Evolutionary conservation across 108 stramenopile genomes (phyloP).

Genomic region (Licmophora abbreviata): DNA sequence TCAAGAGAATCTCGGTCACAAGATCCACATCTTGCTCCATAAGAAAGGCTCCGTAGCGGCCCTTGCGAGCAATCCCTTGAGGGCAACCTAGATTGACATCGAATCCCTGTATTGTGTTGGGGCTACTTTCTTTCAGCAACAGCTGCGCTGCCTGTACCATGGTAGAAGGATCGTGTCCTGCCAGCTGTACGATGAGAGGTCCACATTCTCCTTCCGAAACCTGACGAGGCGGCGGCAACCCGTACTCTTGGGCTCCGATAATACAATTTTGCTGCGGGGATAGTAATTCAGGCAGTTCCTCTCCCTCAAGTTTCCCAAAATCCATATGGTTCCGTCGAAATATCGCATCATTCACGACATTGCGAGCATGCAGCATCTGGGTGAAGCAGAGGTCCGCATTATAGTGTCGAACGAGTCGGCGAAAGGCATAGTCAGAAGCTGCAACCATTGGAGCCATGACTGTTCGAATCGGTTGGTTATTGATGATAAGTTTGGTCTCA

Average conservation of each 20-base stretch:
- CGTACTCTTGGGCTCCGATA: not conserved
- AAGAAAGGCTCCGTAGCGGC: conserved; percentile 94
- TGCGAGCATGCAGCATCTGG: conserved; percentile 91
- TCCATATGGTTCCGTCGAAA: conserved; percentile 71
- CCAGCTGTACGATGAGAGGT: conserved; percentile 85
- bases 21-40: conserved; percentile 72
- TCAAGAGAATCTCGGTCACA: conserved; percentile 34
- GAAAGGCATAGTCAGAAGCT: conserved; percentile 77
- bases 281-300: not conserved
- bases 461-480: conserved; percentile 5
- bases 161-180: conserved; percentile 79
- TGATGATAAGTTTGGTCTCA: no score
- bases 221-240: conserved; percentile 1
- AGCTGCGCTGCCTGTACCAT: conserved; percentile 72
- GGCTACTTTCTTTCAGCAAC: conserved; percentile 42
- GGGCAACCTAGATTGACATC: conserved; percentile 99
- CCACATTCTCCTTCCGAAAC: conserved; percentile 18
- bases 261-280: conserved; percentile 20
- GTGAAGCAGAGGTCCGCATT: conserved; percentile 85
- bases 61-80: conserved; percentile 88
- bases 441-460: conserved; percentile 81
- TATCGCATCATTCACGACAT: conserved; percentile 36
- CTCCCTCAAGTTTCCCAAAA: conserved; percentile 30
- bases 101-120: conserved; percentile 37
- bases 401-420: conserved; percentile 79